phyloP scores from a whole-genome alignment of 2,329 filamentous ascomycete genomes.

The Trichoderma sp. region DNA sequence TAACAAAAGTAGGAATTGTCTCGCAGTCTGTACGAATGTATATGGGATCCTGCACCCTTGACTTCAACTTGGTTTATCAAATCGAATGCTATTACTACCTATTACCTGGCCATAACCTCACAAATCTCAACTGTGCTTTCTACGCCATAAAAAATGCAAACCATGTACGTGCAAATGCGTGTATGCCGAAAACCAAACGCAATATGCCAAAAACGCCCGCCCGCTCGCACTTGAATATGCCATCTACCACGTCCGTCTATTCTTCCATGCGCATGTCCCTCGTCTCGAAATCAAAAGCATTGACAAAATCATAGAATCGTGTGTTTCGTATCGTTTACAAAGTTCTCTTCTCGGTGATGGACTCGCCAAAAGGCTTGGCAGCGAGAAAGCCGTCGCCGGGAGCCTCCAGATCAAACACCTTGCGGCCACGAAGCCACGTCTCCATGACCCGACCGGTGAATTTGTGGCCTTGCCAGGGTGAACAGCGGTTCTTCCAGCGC shows the following conservation, averaged over 20 bases:
- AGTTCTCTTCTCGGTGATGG: slow-evolving; percentile 60
- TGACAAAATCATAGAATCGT: slow-evolving; percentile 8
- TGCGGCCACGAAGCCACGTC: slow-evolving; percentile 78
- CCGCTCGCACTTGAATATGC: not conserved
- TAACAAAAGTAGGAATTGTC: not conserved
- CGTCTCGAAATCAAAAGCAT: not conserved
- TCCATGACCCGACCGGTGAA: slow-evolving; percentile 77
- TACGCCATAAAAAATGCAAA: not conserved
- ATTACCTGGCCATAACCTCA: not conserved
- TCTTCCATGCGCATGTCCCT: not conserved
- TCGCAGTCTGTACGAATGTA: not conserved
- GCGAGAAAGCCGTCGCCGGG: slow-evolving; percentile 50
- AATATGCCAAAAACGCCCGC: slow-evolving; percentile 10
- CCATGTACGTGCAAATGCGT: not conserved
- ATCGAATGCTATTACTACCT: slow-evolving; percentile 4
- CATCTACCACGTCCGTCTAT: slow-evolving; percentile 3
- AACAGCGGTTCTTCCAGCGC: slow-evolving; percentile 92
- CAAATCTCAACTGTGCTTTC: not conserved
- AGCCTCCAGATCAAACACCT: slow-evolving; percentile 69
- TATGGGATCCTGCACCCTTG: not conserved
- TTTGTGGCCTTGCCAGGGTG: slow-evolving; percentile 79
- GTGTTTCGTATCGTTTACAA: slow-evolving; percentile 29
- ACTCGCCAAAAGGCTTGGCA: slow-evolving; percentile 47
- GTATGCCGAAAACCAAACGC: not conserved
- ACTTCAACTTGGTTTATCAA: not conserved